These are phyloP conservation scores for Trypanosoma boissoni DNA, from an alignment of 208 protist species.

Conservation along the genomic window DNA sequence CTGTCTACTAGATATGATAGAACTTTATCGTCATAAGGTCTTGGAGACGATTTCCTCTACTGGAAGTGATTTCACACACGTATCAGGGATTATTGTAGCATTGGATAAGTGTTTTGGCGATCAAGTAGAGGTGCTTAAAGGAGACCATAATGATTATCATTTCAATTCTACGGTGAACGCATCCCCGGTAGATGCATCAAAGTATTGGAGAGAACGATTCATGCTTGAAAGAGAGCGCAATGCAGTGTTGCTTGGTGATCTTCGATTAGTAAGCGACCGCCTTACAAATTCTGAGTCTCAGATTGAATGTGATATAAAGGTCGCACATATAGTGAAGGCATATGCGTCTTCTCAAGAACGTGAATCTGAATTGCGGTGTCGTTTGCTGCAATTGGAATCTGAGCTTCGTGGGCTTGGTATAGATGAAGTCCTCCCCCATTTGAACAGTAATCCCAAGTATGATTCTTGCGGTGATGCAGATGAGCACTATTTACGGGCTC, in stretches of 20 bases:
- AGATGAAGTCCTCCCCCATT: background rate
- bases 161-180: background rate
- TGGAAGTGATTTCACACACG: background rate
- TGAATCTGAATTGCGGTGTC: slow-evolving; percentile 8
- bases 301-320: background rate
- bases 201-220: slow-evolving; percentile 18
- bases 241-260: slow-evolving; percentile 7
- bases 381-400: slow-evolving; percentile 12
- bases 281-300: background rate
- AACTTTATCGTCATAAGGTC: slow-evolving; percentile 17
- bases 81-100: slow-evolving; percentile 2
- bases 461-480: background rate
- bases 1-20: slow-evolving; percentile 21
- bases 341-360: slow-evolving; percentile 6
- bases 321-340: slow-evolving; percentile 1
- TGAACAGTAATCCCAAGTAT: background rate
- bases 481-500: background rate
- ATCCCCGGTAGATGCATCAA: background rate
- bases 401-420: background rate
- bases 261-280: background rate
- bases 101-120: slow-evolving; percentile 21
- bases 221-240: slow-evolving; percentile 14
- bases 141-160: background rate
- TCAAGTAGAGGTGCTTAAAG: background rate
- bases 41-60: slow-evolving; percentile 8